Base-by-base conservation (phyloP, 352 stramenopile species). In the Phytophthora brassicae region DNA sequence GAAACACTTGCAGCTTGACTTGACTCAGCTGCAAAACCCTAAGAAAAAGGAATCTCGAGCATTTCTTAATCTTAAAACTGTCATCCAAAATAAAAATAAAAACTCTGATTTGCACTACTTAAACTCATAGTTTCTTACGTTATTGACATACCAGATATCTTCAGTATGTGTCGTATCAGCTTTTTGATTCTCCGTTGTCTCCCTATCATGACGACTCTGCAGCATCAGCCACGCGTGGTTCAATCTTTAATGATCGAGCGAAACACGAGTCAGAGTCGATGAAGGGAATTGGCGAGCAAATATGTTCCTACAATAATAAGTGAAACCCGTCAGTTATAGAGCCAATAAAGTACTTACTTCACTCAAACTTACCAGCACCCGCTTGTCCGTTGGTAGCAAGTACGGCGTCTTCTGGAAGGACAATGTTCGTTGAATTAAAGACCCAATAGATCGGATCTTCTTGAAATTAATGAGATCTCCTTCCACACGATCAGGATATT, bases 401-500 rank as follows among this genome's bases (percentile, higher is more conserved):
- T 95, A 95, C 22, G 87, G 83, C 45, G 80, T 84, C 28, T 85
- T 81, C 67, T 94, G 84, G 58, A 88, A 87, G 2, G 71, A 74
- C 35, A 89, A 41, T 24, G 91, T 78, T 17, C 66, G 64, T 14
- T 79, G 72, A 17, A 94, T 80, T 14, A 95, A 66, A 26, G 24
- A 64, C 4, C 81, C 72, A 31, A 92, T 88, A 29, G 85, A 77
- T 26, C 86, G 84, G 53, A 94, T 90, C 70, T 95, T 95, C 51
- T 94, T 94, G 45, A 95, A 92, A 53, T 95, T 95, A 68, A 95
- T 87, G 22, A 93, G 56, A 22, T 89, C 82, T 26, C 72, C 80
- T 58, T 92, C 81, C 4, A 93, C 70, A 17, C 67, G 75, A 52
- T 95, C 85, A 1, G 87, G 87, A 51, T 82, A 95, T 52, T 95